Conservation (phyloP, 2,329 filamentous ascomycete species). For the Sclerotinia subarctica region DNA sequence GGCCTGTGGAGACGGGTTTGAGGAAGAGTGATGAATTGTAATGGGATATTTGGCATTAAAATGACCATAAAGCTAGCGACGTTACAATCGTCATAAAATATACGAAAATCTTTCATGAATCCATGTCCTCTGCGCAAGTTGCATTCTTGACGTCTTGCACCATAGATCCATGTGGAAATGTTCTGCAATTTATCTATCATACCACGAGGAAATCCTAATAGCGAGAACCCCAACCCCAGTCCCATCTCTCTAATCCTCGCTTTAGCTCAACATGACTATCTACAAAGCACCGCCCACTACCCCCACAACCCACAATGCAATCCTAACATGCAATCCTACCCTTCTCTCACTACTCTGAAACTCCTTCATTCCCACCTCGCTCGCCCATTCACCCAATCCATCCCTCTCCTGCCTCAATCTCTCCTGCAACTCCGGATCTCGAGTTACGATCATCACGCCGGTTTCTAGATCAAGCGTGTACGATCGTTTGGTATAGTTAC, state of each 20-base stretch:
- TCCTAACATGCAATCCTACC: slow-evolving; percentile 77
- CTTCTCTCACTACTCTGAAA: slow-evolving; percentile 77
- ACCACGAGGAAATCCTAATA: background rate
- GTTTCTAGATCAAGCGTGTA: slow-evolving; percentile 91
- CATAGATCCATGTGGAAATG: background rate
- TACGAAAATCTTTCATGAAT: background rate
- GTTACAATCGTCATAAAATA: background rate
- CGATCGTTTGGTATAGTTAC: slow-evolving; percentile 92
- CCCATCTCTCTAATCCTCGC: background rate
- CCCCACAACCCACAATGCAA: slow-evolving; percentile 93
- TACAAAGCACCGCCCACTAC: slow-evolving; percentile 84
- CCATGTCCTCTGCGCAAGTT: background rate
- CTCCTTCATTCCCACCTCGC: slow-evolving; percentile 68
- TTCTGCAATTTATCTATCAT: background rate
- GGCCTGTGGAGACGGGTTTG: slow-evolving; percentile 27
- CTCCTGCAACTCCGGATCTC: slow-evolving; percentile 66
- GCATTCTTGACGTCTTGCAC: background rate
- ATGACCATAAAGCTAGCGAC: background rate
- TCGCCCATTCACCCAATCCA: slow-evolving; percentile 75
- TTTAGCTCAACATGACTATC: slow-evolving; percentile 17
- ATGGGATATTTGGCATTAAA: slow-evolving; percentile 34
- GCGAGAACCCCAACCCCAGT: background rate
- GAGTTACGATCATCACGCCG: slow-evolving; percentile 81
- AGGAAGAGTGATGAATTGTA: slow-evolving; percentile 43
- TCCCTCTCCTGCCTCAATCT: slow-evolving; percentile 75